Evolutionary conservation across 2,329 filamentous ascomycete genomes (phyloP), one percentile per base, ranked within the genome.

Genomic region (Leptographium wingfieldii): DNA sequence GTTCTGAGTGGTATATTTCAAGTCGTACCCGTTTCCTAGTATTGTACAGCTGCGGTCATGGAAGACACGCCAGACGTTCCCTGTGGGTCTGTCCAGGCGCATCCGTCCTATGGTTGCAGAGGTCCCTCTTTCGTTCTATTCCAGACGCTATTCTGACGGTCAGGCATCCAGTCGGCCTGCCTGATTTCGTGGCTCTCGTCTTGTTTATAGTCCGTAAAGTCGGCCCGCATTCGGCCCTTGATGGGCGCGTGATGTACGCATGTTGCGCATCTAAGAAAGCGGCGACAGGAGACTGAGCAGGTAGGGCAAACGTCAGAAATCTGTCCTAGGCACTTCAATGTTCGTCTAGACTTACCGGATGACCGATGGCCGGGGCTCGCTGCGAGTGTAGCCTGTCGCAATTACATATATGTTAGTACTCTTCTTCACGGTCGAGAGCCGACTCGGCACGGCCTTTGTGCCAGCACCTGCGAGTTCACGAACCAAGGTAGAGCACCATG

Each of bases 401-500:
- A 5, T 29, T 27, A 40, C 33, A 35, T 22, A n/a, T 27, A 19
- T 16, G 55, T 46, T 56, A 43, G 54, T 58, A 10, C 59, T 58
- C 33, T 55, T 33, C 6, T 35, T n/a, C n/a, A 14, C 35, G 14
- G 29, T 16, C 19, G 10, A 38, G 29, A 22, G n/a, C 4, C 52
- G 33, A 19, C 38, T 16, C 12, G n/a, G 22, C 46, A 10, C 62
- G 64, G 55, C 64, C 40, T 61, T 62, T 76, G 14, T 27, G 31
- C 11, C 33, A 22, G 14, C 43, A 51, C 9, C 55, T 6, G 6
- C 25, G 16, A 14, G 43, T n/a, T 55, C 48, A 65, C 62, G 55
- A 85, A 94, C 90, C 94, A 69, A 99, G 87, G 75, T 97, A 99
- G 74, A 99, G 82, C 73, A 99, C 95, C 74, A 99, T 76, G 68